Percentiles rank a stretch among this genome's conserved stretches.
Conservation (phyloP, 192 early-diverging fungal genomes). For the Coemansia sp. region DNA sequence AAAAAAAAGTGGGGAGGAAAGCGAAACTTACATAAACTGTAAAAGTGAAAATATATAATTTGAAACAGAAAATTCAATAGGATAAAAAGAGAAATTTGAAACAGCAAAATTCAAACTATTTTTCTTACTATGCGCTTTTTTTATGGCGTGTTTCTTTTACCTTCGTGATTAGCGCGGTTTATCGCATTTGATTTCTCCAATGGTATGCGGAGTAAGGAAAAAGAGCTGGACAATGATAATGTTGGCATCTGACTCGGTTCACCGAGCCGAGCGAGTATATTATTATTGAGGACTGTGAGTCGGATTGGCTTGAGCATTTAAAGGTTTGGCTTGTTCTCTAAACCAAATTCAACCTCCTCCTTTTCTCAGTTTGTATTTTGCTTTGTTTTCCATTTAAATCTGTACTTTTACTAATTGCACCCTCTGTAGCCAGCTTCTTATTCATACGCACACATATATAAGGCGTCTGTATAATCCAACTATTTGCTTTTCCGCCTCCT, state of each 20-base stretch:
- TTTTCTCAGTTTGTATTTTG: no score
- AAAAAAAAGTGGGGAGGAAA: not conserved
- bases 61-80: not conserved
- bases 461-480: no score
- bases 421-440: not conserved
- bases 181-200: no score
- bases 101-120: not conserved
- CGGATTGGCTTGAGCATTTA: not conserved
- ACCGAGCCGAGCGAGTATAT: not conserved
- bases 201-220: no score
- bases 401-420: not conserved
- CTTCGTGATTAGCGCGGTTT: no score
- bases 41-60: slow-evolving; percentile 10
- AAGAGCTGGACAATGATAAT: no score
- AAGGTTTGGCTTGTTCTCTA: no score
- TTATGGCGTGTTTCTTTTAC: slow-evolving; percentile 6
- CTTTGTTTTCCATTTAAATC: not conserved
- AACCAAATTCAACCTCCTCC: no score
- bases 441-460: not conserved
- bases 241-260: not conserved
- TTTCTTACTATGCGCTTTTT: slow-evolving; percentile 1
- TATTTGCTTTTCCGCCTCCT: no score
- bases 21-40: not conserved
- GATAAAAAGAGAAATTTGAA: not conserved
- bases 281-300: not conserved